These are phyloP conservation scores for Penicillium sp. DNA, from an alignment of 2,329 filamentous ascomycete species.

Conservation along the genomic window DNA sequence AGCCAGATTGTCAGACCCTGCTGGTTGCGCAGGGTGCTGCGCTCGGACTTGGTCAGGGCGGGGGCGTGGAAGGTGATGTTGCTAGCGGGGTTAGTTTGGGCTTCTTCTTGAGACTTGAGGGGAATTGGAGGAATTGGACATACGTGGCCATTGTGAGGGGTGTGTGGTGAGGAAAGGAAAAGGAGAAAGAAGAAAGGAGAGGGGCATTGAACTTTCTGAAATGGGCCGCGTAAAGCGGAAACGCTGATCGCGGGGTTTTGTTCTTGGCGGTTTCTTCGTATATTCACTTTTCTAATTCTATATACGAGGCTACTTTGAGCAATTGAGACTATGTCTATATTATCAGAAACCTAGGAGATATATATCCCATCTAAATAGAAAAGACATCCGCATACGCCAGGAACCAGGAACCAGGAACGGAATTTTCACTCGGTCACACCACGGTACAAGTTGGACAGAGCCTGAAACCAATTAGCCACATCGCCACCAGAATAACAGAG, in stretches of 20 bases:
- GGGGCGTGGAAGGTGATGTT: conserved; percentile 47
- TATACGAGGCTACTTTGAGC: conserved; percentile 1
- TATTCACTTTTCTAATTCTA: not conserved
- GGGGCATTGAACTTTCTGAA: conserved; percentile 11
- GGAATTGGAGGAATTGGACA: conserved; percentile 8
- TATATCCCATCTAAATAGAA: not conserved
- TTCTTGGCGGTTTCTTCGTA: conserved; percentile 2
- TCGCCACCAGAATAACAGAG: not conserved
- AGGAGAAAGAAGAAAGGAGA: conserved; percentile 6
- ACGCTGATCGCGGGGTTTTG: conserved; percentile 24
- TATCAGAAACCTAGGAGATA: not conserved
- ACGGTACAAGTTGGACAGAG: conserved; percentile 15
- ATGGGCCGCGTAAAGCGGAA: conserved; percentile 20
- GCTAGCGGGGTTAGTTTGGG: conserved; percentile 23
- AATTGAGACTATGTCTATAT: not conserved
- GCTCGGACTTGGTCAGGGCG: conserved; percentile 40
- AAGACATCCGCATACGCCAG: conserved; percentile 9
- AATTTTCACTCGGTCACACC: conserved; percentile 16
- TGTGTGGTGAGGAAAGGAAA: conserved; percentile 1
- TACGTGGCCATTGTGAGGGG: conserved; percentile 36
- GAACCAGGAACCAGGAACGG: conserved; percentile 21
- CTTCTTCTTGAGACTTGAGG: not conserved
- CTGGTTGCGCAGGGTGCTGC: conserved; percentile 61
- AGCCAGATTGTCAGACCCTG: conserved; percentile 95
- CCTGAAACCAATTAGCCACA: conserved; percentile 9